These are phyloP conservation scores for Moesziomyces globuligerus DNA, from an alignment of 1,284 basidiomycete species.

Conservation along the genomic window DNA sequence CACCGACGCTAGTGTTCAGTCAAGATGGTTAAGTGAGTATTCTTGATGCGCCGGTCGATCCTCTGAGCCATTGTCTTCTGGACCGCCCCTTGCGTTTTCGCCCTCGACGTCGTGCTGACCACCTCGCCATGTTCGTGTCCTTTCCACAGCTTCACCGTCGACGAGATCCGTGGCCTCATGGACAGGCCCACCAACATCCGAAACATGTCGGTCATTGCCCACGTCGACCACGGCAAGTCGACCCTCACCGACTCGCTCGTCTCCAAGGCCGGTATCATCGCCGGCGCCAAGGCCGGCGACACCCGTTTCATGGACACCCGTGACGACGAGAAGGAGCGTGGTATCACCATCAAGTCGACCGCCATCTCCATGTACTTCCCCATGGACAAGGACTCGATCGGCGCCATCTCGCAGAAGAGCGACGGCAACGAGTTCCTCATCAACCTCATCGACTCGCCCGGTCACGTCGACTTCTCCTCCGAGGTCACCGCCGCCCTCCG, in stretches of 20 bases:
- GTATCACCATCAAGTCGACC: conserved; percentile 99
- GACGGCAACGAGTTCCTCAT: conserved; percentile 96
- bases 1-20: conserved; percentile 49
- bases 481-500: conserved; percentile 99
- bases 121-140: background rate
- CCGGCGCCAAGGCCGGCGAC: conserved; percentile 89
- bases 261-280: conserved; percentile 99
- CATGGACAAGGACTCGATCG: conserved; percentile 79
- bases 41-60: too few species aligned
- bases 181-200: conserved; percentile 85
- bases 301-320: conserved; percentile 97
- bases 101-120: conserved; percentile 15
- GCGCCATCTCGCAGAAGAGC: conserved; percentile 90
- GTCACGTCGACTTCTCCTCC: conserved; percentile 99
- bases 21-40: conserved; percentile 59
- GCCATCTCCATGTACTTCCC: conserved; percentile 99
- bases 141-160: conserved; percentile 69
- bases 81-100: too few species aligned
- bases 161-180: conserved; percentile 87
- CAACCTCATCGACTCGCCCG: conserved; percentile 99
- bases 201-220: conserved; percentile 83
- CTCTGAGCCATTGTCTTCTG: too few species aligned
- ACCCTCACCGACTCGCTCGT: conserved; percentile 99
- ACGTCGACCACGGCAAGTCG: conserved; percentile 99
- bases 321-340: conserved; percentile 99